Conservation (phyloP, 78 protist species). For the Dictyostelium capitatum region DNA sequence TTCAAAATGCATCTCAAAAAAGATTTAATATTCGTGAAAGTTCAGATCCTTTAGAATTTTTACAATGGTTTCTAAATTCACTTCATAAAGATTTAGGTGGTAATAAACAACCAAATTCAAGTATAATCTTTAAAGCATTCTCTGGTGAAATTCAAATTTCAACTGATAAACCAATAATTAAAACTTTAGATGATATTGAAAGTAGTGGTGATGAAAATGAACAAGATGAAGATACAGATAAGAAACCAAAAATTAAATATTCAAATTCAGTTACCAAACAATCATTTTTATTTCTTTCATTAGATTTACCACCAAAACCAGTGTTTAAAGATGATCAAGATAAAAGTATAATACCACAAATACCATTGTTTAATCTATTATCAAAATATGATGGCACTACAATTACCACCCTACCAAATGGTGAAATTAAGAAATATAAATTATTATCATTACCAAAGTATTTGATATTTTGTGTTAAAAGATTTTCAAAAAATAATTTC, state of each 20-base stretch:
- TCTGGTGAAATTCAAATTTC: conserved; percentile 84
- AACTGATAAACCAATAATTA: conserved; percentile 6
- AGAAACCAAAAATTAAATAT: background rate
- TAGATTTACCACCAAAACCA: conserved; percentile 96
- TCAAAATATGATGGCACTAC: conserved; percentile 90
- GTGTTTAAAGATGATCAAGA: conserved; percentile 93
- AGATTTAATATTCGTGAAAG: conserved; percentile 84
- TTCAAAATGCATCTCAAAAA: conserved; percentile 14
- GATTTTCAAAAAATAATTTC: conserved; percentile 93
- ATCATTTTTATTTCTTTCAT: conserved; percentile 82
- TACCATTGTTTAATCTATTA: conserved; percentile 80
- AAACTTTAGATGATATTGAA: background rate
- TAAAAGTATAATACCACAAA: conserved; percentile 91
- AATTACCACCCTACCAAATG: conserved; percentile 3
- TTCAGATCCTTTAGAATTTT: conserved; percentile 90
- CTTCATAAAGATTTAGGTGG: conserved; percentile 70
- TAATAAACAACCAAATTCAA: conserved; percentile 8
- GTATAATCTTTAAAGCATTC: conserved; percentile 82
- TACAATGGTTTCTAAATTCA: conserved; percentile 91
- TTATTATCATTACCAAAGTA: conserved; percentile 90
- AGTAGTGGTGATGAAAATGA: background rate
- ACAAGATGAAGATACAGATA: background rate
- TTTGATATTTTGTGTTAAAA: conserved; percentile 90
- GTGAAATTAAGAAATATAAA: conserved; percentile 76
- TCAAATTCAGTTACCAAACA: background rate